Conservation (phyloP, 2,329 filamentous ascomycete species). For the Amauroascus verrucosus region DNA sequence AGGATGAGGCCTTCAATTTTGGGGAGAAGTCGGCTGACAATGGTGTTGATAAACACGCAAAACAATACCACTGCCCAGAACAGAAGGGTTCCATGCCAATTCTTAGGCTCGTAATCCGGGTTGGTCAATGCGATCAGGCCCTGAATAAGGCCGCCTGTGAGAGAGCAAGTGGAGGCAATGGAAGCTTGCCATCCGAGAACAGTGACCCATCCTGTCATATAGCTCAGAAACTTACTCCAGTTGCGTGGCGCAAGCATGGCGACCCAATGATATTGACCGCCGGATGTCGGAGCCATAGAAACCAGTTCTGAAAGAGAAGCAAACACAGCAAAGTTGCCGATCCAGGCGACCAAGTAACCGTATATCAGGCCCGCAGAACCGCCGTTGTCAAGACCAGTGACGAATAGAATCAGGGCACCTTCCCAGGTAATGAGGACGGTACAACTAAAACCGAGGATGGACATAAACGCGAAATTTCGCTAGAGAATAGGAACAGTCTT, state of each 20-base stretch:
- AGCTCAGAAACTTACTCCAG: conserved; percentile 29
- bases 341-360: conserved; percentile 28
- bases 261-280: conserved; percentile 35
- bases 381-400: conserved; percentile 23
- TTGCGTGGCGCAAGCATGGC: conserved; percentile 30
- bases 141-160: conserved; percentile 28
- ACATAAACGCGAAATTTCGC: conserved; percentile 27
- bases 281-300: conserved; percentile 33
- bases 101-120: conserved; percentile 20
- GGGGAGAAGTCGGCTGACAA: conserved; percentile 38
- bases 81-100: conserved; percentile 38
- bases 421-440: conserved; percentile 34
- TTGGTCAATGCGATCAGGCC: conserved; percentile 29
- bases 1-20: conserved; percentile 44
- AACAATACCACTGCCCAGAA: conserved; percentile 41
- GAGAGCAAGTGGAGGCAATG: conserved; percentile 27
- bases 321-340: conserved; percentile 31
- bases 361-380: conserved; percentile 32
- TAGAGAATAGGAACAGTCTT: neutral
- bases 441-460: conserved; percentile 30
- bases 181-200: conserved; percentile 31
- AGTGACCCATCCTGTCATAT: conserved; percentile 32
- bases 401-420: conserved; percentile 16
- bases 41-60: conserved; percentile 43
- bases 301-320: conserved; percentile 34